Evolutionary conservation across 495 filamentous ascomycete genomes (phyloP).

Genomic region (Haplographium delicatum): DNA sequence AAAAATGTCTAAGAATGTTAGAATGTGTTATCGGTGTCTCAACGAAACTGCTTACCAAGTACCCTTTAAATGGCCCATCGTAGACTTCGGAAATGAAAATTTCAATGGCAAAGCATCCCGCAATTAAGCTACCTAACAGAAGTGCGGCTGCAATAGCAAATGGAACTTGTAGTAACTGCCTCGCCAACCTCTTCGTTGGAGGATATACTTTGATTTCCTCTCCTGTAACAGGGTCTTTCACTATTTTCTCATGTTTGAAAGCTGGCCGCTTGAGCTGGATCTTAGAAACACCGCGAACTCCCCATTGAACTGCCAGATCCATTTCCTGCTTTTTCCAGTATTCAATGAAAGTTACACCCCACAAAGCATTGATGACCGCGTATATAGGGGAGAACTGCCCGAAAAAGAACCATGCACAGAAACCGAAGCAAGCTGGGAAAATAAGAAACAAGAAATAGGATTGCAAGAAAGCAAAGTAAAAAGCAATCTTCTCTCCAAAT

Average conservation of each 20-base stretch:
- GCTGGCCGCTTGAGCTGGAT: constrained; percentile 72
- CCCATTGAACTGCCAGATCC: constrained; percentile 88
- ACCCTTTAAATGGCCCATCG: constrained; percentile 78
- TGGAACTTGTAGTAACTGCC: constrained; percentile 82
- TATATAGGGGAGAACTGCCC: constrained; percentile 83
- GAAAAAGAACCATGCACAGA: constrained; percentile 74
- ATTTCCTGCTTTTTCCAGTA: constrained; percentile 95
- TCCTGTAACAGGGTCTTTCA: constrained; percentile 77
- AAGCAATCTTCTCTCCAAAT: constrained; percentile 91
- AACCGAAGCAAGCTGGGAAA: constrained; percentile 80
- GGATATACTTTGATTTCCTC: constrained; percentile 77
- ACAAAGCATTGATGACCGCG: constrained; percentile 72
- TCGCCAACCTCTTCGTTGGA: constrained; percentile 64
- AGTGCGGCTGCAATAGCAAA: constrained; percentile 71
- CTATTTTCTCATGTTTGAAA: constrained; percentile 72
- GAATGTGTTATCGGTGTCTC: constrained; percentile 14
- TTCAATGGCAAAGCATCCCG: constrained; percentile 87
- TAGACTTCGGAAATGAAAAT: constrained; percentile 96
- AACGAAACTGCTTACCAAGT: constrained; percentile 53
- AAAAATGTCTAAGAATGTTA: constrained; percentile 66
- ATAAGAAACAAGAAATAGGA: constrained; percentile 83
- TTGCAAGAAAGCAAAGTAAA: constrained; percentile 95
- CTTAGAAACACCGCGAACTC: constrained; percentile 78
- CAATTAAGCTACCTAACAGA: constrained; percentile 75
- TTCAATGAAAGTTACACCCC: constrained; percentile 89